phyloP scores from a whole-genome alignment of 2,329 filamentous ascomycete genomes.

The Colletotrichum zoysiae region DNA sequence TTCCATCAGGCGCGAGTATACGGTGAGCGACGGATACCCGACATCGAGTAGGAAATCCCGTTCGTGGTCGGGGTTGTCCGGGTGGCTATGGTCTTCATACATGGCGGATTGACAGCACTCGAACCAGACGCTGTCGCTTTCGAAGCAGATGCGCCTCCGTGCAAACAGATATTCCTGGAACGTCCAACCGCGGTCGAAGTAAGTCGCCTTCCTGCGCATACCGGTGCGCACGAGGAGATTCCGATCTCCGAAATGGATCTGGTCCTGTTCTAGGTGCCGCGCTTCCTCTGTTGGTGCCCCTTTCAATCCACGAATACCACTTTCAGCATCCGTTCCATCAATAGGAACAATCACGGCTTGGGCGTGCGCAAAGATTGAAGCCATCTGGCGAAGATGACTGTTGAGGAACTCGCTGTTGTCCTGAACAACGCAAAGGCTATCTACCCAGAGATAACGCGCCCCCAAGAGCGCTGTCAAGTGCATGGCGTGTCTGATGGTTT shows the following conservation, averaged over 20 bases:
- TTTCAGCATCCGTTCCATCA: not conserved
- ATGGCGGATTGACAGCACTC: not conserved
- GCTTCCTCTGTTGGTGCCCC: not conserved
- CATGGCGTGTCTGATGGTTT: constrained; percentile 1
- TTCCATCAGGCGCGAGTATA: not conserved
- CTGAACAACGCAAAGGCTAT: constrained; percentile 10
- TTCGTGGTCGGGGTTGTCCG: not conserved
- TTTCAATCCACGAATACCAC: not conserved
- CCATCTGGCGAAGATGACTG: constrained; percentile 3
- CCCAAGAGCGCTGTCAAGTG: not conserved
- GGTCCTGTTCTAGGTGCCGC: not conserved
- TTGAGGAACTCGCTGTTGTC: not conserved
- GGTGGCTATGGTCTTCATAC: not conserved
- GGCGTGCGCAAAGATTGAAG: not conserved
- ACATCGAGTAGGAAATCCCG: not conserved
- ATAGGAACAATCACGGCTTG: not conserved
- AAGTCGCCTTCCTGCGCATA: not conserved
- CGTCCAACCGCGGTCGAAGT: not conserved
- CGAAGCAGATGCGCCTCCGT: not conserved
- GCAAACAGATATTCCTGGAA: not conserved
- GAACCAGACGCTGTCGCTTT: not conserved
- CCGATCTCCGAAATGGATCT: not conserved
- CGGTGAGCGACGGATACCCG: not conserved
- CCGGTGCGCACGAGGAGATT: not conserved
- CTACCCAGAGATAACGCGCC: constrained; percentile 4